Base-by-base conservation (phyloP, 805 yeast genomes). In the Saturnispora diversa region DNA sequence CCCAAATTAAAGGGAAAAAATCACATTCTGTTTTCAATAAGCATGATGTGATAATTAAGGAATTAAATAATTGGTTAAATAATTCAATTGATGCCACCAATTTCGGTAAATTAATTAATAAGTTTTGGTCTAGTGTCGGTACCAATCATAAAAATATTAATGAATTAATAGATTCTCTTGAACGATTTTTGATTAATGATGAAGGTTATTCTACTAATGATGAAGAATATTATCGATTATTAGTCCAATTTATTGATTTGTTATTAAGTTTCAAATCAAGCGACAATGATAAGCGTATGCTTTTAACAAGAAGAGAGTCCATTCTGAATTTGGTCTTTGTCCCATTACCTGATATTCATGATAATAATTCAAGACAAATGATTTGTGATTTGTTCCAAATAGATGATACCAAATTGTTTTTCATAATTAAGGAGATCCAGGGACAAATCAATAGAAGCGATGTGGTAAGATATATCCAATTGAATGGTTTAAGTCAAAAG, bases 21-120 rank as follows among this genome's bases (percentile, higher is more conserved):
- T 40, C 50, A 6, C 56, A 50, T 35, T 25, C 52, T 24, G 44
- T 47, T n/a, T 37, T 54, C n/a, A 54, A 54, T 20, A 50, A 43
- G 35, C 44, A 49, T 26, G 56, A 50, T 29, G 47, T 47, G 11
- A 33, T 56, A 15, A 50, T 52, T 15, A 50, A 51, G 36, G 51
- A 53, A 37, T 45, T 55, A 19, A 28, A 45, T 13, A 50, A 47
- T 16, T 39, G 42, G 10, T 25, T 52, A 12, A 46, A 35, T 17
- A 43, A 41, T n/a, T 20, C 51, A 6, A 43, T 48, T 8, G 32
- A 46, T 8, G 37, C 32, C 6, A 7, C 9, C 5, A n/a, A n/a
- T n/a, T 19, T 39, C 4, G 17, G 17, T 15, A 15, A 31, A n/a
- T 19, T 32, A 16, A 24, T 25, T 19, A 22, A 8, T 9, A 15